These are phyloP conservation scores for Carex littledalei DNA, from an alignment of 176 grass and related monocot species.

Conservation along the genomic window DNA sequence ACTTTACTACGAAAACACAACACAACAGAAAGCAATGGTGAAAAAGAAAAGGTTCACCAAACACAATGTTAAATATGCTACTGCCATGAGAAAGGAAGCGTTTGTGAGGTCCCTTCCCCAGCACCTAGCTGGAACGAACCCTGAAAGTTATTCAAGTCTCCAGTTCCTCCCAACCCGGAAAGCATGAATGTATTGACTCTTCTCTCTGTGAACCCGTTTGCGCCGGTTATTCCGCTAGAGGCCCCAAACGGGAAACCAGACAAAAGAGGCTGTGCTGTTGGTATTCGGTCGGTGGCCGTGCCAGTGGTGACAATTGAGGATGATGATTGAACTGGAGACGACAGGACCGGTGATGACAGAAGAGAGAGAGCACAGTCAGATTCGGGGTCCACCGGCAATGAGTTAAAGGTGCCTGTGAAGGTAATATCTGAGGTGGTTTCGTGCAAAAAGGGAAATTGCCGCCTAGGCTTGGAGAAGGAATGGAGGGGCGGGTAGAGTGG, in stretches of 20 bases:
- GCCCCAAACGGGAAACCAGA: slow-evolving; percentile 11
- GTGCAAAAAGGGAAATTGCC: slow-evolving; percentile 21
- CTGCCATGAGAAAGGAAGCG: slow-evolving; percentile 44
- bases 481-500: background rate
- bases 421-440: slow-evolving; percentile 12
- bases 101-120: slow-evolving; percentile 20
- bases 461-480: background rate
- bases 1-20: slow-evolving; percentile 4
- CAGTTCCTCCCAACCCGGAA: background rate
- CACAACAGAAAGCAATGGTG: background rate
- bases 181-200: slow-evolving; percentile 13
- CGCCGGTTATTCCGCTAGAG: background rate
- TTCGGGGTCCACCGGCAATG: background rate
- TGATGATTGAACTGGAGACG: slow-evolving; percentile 17
- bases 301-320: slow-evolving; percentile 7
- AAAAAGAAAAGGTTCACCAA: background rate
- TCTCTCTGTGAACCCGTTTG: background rate
- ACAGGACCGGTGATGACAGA: slow-evolving; percentile 38
- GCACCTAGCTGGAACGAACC: slow-evolving; percentile 5
- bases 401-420: background rate
- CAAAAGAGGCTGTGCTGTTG: slow-evolving; percentile 15
- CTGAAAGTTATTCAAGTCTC: slow-evolving; percentile 16
- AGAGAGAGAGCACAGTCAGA: slow-evolving; percentile 58
- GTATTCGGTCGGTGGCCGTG: slow-evolving; percentile 11
- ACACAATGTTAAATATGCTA: slow-evolving; percentile 1